Base-by-base conservation (phyloP, 306 rosid genomes). In the Ammopiptanthus mongolicus region DNA sequence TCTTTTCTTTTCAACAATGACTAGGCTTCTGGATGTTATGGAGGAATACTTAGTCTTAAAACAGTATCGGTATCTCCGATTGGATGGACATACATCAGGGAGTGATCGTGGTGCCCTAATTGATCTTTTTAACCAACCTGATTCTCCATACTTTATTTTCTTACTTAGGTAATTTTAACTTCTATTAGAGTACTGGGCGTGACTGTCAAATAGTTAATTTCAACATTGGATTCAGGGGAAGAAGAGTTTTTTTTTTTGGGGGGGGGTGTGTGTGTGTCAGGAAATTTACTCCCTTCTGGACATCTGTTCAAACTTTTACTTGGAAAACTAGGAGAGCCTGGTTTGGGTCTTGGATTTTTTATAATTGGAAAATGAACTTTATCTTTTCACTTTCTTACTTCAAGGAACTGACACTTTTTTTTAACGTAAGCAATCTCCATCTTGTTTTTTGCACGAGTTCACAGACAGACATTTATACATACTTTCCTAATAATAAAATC, bases 1-100 rank as follows among this genome's bases (percentile, higher is more conserved):
- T 89, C 99, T 96, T 74, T 96, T 96, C 91, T 96, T 96, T 88
- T 96, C 99, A 25, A 96, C 99, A 48, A 96, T 96, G 99, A 96
- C 99, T 65, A 91, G 99, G 77, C 89, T 96, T 78, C 94, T 96
- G 56, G 97, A 96, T 85, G 97, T 96, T 69, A 96, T 96, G 99
- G 99, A 96, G 91, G 99, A 96, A 60, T 96, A 96, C 77, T 91
- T 96, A 76, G n/a, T 82, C 71, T 19, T 29, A 34, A 96, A 96
- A 80, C 99, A 96, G 31, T 89, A 96, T 83, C 84, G 87, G 22
- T 95, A 95, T 80, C 98, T 95, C 80, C 86, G 98, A 66, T 79
- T 95, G 85, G 98, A 95, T 83, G 99, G 99, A 51, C 99, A 96
- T 84, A 96, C 99, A 70, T 89, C 94, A 65, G 99, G 99, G 62